A percentile compares a stretch with the other conserved stretches of the same genome.
phyloP scores from a whole-genome alignment of 345 rosid genomes.

The Draba incana region DNA sequence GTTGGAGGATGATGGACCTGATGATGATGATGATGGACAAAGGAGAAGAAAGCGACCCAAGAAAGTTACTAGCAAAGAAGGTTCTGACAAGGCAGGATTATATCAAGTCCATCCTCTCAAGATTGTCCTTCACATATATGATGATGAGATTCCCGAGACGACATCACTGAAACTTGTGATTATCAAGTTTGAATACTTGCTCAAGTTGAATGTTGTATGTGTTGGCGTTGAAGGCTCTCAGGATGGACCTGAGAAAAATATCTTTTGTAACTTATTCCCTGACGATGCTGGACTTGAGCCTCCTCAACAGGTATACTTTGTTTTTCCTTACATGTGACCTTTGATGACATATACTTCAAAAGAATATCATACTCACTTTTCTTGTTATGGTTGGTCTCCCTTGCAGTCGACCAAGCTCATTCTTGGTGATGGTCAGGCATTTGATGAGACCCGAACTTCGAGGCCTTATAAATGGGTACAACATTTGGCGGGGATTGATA shows the following conservation, averaged over 20 bases:
- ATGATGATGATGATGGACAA: slow-evolving; percentile 94
- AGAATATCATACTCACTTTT: slow-evolving; percentile 28
- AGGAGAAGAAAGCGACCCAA: slow-evolving; percentile 90
- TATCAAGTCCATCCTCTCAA: slow-evolving; percentile 83
- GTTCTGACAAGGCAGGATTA: slow-evolving; percentile 65
- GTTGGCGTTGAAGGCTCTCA: slow-evolving; percentile 76
- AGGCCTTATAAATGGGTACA: slow-evolving; percentile 96
- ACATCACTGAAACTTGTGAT: slow-evolving; percentile 67
- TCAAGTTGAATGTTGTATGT: slow-evolving; percentile 80
- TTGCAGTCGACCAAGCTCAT: slow-evolving; percentile 82
- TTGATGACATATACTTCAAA: background rate
- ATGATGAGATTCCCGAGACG: slow-evolving; percentile 68
- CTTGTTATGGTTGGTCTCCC: slow-evolving; percentile 11
- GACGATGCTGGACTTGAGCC: slow-evolving; percentile 82
- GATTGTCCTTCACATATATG: slow-evolving; percentile 66
- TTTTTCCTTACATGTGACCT: slow-evolving; percentile 1
- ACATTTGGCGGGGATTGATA: slow-evolving; percentile 93
- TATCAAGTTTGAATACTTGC: slow-evolving; percentile 80
- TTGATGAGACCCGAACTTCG: slow-evolving; percentile 72
- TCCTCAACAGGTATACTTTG: slow-evolving; percentile 74
- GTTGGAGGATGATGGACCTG: slow-evolving; percentile 80
- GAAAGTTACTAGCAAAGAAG: slow-evolving; percentile 57
- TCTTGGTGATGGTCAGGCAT: slow-evolving; percentile 57
- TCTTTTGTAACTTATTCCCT: slow-evolving; percentile 93
- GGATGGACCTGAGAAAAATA: slow-evolving; percentile 68